Evolutionary conservation across 805 yeast species (phyloP).

Genomic region (Trichomonascus vanleenenianus): DNA sequence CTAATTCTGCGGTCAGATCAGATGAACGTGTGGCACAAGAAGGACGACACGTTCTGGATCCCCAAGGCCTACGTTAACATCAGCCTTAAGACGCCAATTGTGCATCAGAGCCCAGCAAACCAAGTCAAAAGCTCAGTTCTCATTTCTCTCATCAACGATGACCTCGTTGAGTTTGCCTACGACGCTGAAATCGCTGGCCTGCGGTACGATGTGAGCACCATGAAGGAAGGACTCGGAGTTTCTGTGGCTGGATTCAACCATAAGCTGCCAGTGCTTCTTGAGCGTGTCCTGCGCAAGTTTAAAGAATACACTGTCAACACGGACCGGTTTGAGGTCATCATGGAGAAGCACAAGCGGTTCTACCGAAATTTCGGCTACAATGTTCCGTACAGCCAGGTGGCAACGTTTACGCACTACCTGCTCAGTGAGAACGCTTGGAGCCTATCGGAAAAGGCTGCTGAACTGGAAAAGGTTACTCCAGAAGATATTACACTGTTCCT

Average conservation of each 20-base stretch:
- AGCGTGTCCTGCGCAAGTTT: conserved; percentile 50
- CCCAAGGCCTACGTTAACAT: conserved; percentile 75
- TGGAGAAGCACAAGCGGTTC: conserved; percentile 54
- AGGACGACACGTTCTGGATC: conserved; percentile 79
- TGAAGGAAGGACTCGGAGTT: conserved; percentile 64
- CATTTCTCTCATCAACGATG: conserved; percentile 67
- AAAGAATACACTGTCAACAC: conserved; percentile 41
- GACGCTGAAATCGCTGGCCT: conserved; percentile 81
- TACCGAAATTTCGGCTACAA: conserved; percentile 62
- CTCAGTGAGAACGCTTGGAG: conserved; percentile 69
- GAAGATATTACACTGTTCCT: conserved; percentile 45
- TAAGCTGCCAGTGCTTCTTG: conserved; percentile 58
- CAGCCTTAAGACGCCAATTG: conserved; percentile 53
- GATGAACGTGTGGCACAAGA: conserved; percentile 74
- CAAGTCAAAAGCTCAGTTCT: conserved; percentile 53
- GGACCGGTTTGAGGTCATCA: conserved; percentile 58
- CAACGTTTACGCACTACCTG: conserved; percentile 51
- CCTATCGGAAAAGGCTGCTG: conserved; percentile 50
- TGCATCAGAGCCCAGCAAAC: conserved; percentile 50
- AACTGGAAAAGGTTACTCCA: conserved; percentile 38
- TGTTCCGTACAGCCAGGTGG: conserved; percentile 74
- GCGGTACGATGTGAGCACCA: conserved; percentile 45
- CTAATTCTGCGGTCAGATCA: conserved; percentile 46
- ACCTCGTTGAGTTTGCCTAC: conserved; percentile 66
- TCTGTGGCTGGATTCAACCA: conserved; percentile 77